Evolutionary conservation across 139 green algal genomes (phyloP).

Genomic region (Tetradesmus obliquus): DNA sequence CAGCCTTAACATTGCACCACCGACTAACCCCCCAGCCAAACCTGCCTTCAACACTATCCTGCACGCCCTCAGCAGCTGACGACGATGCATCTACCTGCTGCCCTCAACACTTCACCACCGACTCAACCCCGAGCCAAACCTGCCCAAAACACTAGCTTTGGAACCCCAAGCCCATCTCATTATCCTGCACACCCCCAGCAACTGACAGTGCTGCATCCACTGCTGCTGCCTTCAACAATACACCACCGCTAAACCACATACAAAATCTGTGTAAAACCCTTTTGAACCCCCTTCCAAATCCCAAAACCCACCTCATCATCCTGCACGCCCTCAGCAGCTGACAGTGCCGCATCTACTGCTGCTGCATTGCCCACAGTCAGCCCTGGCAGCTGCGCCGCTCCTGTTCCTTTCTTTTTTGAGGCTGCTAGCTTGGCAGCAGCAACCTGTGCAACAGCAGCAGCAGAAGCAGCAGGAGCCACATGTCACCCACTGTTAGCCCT

Average conservation of each 20-base stretch:
- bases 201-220: conserved; percentile 36
- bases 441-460: not conserved
- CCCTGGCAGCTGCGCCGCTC: not conserved
- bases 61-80: not conserved
- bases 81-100: too few relatives aligned
- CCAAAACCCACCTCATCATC: conserved; percentile 28
- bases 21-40: too few relatives aligned
- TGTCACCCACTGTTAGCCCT: not conserved
- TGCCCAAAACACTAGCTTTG: too few relatives aligned
- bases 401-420: not conserved
- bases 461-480: not conserved
- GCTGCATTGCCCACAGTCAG: conserved; percentile 13
- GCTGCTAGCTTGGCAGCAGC: conserved; percentile 30
- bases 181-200: too few relatives aligned
- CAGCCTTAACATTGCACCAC: not conserved
- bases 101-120: too few relatives aligned
- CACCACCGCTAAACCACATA: not conserved
- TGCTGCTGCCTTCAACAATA: conserved; percentile 27
- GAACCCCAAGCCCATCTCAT: too few relatives aligned
- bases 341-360: conserved; percentile 47
- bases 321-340: not conserved
- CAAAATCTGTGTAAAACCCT: not conserved
- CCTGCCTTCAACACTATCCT: conserved; percentile 21
- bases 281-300: not conserved
- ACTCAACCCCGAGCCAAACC: too few relatives aligned